Percentiles rank a stretch among this genome's conserved stretches.
Evolutionary conservation across 1,284 basidiomycete species (phyloP).

Genomic region (Coniophora puteana): DNA sequence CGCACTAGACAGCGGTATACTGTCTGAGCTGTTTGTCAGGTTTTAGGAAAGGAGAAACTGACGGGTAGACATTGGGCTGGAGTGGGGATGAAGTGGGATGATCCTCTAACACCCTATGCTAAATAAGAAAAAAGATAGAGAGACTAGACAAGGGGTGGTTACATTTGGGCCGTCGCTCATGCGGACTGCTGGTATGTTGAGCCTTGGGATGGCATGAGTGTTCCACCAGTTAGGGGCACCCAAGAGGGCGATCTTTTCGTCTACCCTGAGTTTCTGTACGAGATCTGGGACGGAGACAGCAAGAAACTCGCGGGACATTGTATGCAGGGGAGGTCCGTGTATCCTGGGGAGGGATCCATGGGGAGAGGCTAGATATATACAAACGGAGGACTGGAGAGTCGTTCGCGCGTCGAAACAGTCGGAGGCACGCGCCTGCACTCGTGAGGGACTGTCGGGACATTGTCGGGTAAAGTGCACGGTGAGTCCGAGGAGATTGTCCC

Average conservation of each 20-base stretch:
- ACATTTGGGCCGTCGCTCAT: slow-evolving; percentile 23
- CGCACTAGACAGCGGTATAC: slow-evolving; percentile 40
- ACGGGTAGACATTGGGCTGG: slow-evolving; percentile 64
- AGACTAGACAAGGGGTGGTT: slow-evolving; percentile 16
- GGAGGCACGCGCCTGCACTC: no score
- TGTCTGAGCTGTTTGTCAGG: no score
- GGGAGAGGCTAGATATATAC: no score
- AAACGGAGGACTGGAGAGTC: no score
- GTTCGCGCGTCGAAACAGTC: no score
- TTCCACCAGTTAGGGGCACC: slow-evolving; percentile 45
- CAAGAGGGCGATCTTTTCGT: slow-evolving; percentile 44
- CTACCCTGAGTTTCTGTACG: slow-evolving; percentile 32
- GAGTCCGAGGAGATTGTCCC: no score
- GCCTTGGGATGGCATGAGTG: slow-evolving; percentile 20
- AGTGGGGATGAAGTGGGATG: slow-evolving; percentile 59
- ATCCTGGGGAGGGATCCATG: no score
- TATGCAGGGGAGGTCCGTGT: no score
- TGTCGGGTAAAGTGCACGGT: no score
- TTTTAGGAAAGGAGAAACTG: slow-evolving; percentile 13
- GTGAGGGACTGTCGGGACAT: no score
- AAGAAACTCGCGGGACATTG: slow-evolving; percentile 39
- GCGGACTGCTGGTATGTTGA: slow-evolving; percentile 27
- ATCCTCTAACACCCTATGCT: slow-evolving; percentile 60
- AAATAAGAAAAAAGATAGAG: slow-evolving; percentile 1
- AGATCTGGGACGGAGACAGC: slow-evolving; percentile 50